phyloP scores from a whole-genome alignment of 768 basidiomycete genomes.

The Asterophora parasitica region DNA sequence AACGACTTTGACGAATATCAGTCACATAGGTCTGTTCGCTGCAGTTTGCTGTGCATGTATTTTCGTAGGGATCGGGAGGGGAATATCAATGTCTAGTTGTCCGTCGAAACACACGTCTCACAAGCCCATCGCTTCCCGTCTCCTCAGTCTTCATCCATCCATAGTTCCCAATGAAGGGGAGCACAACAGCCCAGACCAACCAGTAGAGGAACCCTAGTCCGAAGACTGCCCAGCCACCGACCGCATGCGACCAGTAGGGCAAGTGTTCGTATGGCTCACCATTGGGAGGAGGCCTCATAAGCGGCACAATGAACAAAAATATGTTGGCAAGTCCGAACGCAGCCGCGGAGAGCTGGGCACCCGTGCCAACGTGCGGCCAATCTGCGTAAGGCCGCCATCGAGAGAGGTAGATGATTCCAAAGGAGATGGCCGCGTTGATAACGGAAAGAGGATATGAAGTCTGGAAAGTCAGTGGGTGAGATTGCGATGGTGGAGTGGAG shows the following conservation, averaged over 20 bases:
- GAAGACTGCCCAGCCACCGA: slow-evolving; percentile 25
- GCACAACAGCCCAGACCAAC: slow-evolving; percentile 13
- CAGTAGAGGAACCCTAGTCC: slow-evolving; percentile 27
- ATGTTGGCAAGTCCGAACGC: slow-evolving; percentile 50
- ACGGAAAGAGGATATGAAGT: slow-evolving; percentile 38
- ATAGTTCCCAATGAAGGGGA: slow-evolving; percentile 11
- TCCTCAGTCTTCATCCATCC: slow-evolving; percentile 7
- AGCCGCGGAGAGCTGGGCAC: slow-evolving; percentile 16
- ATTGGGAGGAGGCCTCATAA: slow-evolving; percentile 43
- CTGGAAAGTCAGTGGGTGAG: slow-evolving; percentile 8
- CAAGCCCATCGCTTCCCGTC: slow-evolving; percentile 6
- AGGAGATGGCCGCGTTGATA: slow-evolving; percentile 43
- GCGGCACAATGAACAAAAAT: slow-evolving; percentile 44
- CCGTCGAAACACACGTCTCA: slow-evolving; percentile 5
- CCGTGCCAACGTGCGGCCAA: slow-evolving; percentile 13
- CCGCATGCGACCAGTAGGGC: slow-evolving; percentile 43
- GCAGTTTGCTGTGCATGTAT: no score
- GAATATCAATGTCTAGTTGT: slow-evolving; percentile 2
- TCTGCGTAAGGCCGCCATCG: slow-evolving; percentile 2
- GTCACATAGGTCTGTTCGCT: no score
- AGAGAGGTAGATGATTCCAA: slow-evolving; percentile 37
- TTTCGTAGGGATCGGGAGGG: no score
- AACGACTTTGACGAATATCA: no score
- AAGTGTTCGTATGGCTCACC: slow-evolving; percentile 38
- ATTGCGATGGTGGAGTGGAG: background rate